Evolutionary conservation across 2,329 filamentous ascomycete species (phyloP).

Genomic region (Aureobasidium sp.): DNA sequence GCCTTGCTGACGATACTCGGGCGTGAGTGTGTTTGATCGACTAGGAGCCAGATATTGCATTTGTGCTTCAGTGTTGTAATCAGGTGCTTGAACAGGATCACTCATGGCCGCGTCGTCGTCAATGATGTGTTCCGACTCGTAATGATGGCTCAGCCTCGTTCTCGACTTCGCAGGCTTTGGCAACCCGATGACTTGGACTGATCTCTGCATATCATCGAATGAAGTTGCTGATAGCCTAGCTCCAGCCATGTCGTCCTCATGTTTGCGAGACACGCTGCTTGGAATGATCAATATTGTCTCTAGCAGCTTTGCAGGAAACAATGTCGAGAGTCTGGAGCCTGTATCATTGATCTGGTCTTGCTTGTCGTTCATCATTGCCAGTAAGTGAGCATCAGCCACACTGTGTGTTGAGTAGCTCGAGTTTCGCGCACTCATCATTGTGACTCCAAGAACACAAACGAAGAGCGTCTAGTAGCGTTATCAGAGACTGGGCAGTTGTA

Average conservation of each 20-base stretch:
- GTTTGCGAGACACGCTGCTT: neutral
- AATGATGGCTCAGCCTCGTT: neutral
- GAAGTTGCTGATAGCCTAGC: neutral
- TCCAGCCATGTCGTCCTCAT: neutral
- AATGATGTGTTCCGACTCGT: neutral
- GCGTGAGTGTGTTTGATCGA: neutral
- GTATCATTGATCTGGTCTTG: neutral
- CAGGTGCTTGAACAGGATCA: neutral
- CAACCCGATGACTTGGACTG: neutral
- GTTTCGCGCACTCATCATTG: neutral
- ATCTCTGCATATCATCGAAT: neutral
- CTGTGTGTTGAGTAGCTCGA: neutral
- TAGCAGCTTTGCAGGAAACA: neutral
- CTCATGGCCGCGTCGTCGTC: neutral
- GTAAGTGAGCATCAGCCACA: neutral
- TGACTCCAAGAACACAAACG: neutral
- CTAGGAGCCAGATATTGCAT: neutral
- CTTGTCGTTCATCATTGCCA: neutral
- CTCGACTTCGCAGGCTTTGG: neutral
- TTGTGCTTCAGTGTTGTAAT: conserved; percentile 1
- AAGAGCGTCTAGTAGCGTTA: neutral
- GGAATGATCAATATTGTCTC: neutral
- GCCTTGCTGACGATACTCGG: conserved; percentile 8
- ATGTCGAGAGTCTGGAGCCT: neutral
- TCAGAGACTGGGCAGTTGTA: neutral